These are phyloP conservation scores for Oenanthe javanica DNA, from an alignment of 140 eudicot species.

Conservation along the genomic window DNA sequence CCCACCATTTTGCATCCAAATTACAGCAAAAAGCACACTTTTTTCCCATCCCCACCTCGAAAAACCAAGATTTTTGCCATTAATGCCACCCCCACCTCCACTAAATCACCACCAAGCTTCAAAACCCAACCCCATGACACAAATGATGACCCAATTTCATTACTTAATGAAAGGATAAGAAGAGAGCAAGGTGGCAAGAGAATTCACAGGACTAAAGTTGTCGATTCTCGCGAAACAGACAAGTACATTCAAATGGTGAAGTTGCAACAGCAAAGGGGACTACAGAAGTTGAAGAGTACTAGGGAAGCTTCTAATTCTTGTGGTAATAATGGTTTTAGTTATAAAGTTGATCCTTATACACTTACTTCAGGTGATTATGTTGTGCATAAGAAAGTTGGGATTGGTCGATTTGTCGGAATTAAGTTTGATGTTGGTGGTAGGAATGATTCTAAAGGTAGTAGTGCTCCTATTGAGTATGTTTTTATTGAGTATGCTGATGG, in stretches of 20 bases:
- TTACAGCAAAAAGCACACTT: neutral
- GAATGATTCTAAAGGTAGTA: conserved; percentile 24
- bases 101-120: neutral
- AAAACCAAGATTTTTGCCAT: neutral
- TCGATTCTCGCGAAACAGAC: conserved; percentile 57
- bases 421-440: conserved; percentile 47
- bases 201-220: conserved; percentile 11
- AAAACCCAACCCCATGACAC: neutral
- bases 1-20: neutral
- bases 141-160: conserved; percentile 30
- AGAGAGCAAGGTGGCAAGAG: conserved; percentile 36
- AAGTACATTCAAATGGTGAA: conserved; percentile 74
- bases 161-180: conserved; percentile 38
- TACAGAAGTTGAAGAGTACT: conserved; percentile 55
- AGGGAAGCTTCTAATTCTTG: neutral
- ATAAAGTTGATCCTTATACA: conserved; percentile 81
- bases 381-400: conserved; percentile 91
- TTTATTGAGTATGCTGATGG: conserved; percentile 95
- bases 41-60: no score
- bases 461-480: conserved; percentile 64
- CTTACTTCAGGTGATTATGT: conserved; percentile 88
- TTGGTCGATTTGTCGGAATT: conserved; percentile 80
- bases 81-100: neutral
- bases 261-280: conserved; percentile 78
- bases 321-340: conserved; percentile 30